A percentile compares a stretch with the other conserved stretches of the same genome.
phyloP scores from a whole-genome alignment of 345 rosid genomes.

The Reutealis trisperma region DNA sequence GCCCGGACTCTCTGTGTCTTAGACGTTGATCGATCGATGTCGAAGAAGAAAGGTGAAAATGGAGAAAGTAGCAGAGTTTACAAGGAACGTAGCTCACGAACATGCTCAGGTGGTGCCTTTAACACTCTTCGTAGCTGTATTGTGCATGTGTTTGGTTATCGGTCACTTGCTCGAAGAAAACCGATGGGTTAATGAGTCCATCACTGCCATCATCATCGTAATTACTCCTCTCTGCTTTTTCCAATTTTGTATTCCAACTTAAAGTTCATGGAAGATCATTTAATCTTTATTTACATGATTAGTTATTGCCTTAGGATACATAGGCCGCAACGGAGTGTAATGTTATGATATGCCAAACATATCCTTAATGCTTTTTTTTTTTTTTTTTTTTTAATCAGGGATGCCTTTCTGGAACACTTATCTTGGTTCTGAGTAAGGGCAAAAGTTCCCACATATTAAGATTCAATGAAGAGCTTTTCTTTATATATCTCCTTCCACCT shows the following conservation, averaged over 20 bases:
- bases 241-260: not conserved
- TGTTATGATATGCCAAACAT: no score
- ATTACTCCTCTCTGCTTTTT: not conserved
- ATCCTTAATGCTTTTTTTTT: not conserved
- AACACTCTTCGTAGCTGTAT: constrained; percentile 71
- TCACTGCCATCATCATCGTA: constrained; percentile 82
- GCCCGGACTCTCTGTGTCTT: no score
- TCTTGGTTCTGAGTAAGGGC: constrained; percentile 67
- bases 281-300: not conserved
- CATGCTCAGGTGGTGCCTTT: constrained; percentile 59
- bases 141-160: constrained; percentile 68
- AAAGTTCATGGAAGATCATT: no score
- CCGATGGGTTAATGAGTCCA: constrained; percentile 91
- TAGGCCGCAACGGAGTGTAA: no score
- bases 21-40: not conserved
- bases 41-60: not conserved
- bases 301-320: not conserved
- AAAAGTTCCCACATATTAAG: constrained; percentile 72
- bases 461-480: constrained; percentile 81
- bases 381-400: constrained; percentile 49
- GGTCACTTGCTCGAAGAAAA: constrained; percentile 90
- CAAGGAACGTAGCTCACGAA: not conserved
- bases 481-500: constrained; percentile 93
- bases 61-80: not conserved
- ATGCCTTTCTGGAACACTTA: constrained; percentile 52